These are phyloP conservation scores for Alternaria sp. DNA, from an alignment of 2,329 filamentous ascomycete genomes.

Conservation along the genomic window DNA sequence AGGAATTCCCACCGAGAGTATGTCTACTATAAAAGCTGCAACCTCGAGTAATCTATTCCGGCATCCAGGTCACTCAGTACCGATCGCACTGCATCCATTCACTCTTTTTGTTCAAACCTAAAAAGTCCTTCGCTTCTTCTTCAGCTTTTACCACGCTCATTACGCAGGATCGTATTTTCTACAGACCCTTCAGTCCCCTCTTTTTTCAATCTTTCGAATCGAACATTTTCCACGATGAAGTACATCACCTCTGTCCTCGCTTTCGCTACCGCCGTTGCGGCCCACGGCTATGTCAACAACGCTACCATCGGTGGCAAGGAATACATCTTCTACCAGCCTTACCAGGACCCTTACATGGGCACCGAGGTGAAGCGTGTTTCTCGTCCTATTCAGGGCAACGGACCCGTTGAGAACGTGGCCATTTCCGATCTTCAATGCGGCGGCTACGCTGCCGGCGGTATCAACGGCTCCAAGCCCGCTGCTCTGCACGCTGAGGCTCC, in stretches of 20 bases:
- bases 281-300: slow-evolving; percentile 50
- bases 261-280: slow-evolving; percentile 42
- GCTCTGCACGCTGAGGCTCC: slow-evolving; percentile 62
- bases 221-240: slow-evolving; percentile 39
- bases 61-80: slow-evolving; percentile 28
- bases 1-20: slow-evolving; percentile 25
- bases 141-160: slow-evolving; percentile 11
- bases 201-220: slow-evolving; percentile 9
- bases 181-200: slow-evolving; percentile 1
- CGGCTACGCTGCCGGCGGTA: slow-evolving; percentile 60
- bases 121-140: slow-evolving; percentile 21
- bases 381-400: slow-evolving; percentile 66
- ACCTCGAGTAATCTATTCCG: slow-evolving; percentile 32
- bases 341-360: slow-evolving; percentile 45
- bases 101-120: slow-evolving; percentile 21
- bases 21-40: slow-evolving; percentile 31
- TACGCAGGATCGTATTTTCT: slow-evolving; percentile 18
- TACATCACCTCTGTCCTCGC: slow-evolving; percentile 40
- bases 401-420: slow-evolving; percentile 64
- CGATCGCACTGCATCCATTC: slow-evolving; percentile 27
- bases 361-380: slow-evolving; percentile 59
- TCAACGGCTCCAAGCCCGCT: slow-evolving; percentile 62
- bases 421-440: slow-evolving; percentile 66
- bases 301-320: slow-evolving; percentile 45
- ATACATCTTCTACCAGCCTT: slow-evolving; percentile 50